These are phyloP conservation scores for Mucor sp. DNA, from an alignment of 371 early-diverging fungal genomes.

Conservation along the genomic window DNA sequence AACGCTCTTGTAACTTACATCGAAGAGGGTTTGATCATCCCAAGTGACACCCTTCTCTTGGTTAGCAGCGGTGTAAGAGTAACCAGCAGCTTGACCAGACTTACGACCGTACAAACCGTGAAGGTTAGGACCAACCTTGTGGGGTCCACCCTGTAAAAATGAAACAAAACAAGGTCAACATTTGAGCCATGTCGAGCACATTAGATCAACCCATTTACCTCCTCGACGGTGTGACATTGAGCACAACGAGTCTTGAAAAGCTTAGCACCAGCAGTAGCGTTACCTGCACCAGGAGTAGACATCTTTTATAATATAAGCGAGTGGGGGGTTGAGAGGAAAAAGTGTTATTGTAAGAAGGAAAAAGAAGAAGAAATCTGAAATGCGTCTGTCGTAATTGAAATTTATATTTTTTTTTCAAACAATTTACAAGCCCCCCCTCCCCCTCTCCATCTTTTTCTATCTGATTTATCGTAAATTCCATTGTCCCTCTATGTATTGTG, in stretches of 20 bases:
- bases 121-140: slow-evolving; percentile 97
- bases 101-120: slow-evolving; percentile 90
- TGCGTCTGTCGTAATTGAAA: background rate
- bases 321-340: slow-evolving; percentile 25
- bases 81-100: slow-evolving; percentile 88
- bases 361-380: slow-evolving; percentile 5
- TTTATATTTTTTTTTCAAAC: slow-evolving; percentile 7
- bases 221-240: slow-evolving; percentile 96
- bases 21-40: slow-evolving; percentile 85
- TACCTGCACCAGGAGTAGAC: slow-evolving; percentile 40
- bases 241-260: slow-evolving; percentile 99
- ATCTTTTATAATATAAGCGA: slow-evolving; percentile 21
- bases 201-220: slow-evolving; percentile 39
- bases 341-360: slow-evolving; percentile 10
- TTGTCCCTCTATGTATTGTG: background rate
- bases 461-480: slow-evolving; percentile 1
- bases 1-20: slow-evolving; percentile 27
- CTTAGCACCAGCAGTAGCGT: slow-evolving; percentile 85
- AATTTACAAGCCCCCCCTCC: slow-evolving; percentile 24
- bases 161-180: background rate
- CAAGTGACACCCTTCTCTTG: slow-evolving; percentile 85
- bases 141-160: slow-evolving; percentile 69
- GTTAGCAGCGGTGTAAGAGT: slow-evolving; percentile 95
- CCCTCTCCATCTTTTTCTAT: background rate
- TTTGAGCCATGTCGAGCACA: background rate